Percentiles rank a stretch among this genome's conserved stretches.
These are phyloP conservation scores for Lactarius akahatsu DNA, from an alignment of 768 basidiomycete species.

Conservation along the genomic window DNA sequence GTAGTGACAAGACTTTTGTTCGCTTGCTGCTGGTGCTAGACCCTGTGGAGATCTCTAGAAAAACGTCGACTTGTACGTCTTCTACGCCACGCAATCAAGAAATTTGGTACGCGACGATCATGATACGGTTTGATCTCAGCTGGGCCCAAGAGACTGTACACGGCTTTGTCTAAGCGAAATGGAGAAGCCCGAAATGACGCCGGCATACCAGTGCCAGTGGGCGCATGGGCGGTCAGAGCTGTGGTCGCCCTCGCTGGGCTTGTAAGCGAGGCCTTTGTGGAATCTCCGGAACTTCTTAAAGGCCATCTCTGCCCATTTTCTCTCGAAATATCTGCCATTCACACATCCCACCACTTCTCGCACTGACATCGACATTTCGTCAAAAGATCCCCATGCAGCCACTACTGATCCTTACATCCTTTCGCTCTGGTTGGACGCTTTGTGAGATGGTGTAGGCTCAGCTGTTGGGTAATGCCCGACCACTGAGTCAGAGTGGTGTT, in stretches of 20 bases:
- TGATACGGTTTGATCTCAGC: not conserved
- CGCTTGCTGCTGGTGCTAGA: not conserved
- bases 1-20: not conserved
- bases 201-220: no score
- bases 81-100: not conserved
- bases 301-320: not conserved
- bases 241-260: no score
- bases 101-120: not conserved
- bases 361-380: not conserved
- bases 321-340: no score
- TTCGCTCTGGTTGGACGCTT: not conserved
- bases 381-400: not conserved
- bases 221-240: not conserved
- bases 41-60: not conserved
- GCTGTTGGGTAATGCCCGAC: not conserved
- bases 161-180: not conserved
- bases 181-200: not conserved
- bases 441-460: not conserved
- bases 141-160: not conserved
- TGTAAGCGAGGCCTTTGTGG: no score
- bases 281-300: not conserved
- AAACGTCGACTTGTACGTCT: not conserved
- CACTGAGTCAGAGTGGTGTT: no score
- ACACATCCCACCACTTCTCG: not conserved
- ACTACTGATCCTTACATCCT: not conserved